phyloP scores from a whole-genome alignment of 305 asterid genomes.

The Solanum hybrid region DNA sequence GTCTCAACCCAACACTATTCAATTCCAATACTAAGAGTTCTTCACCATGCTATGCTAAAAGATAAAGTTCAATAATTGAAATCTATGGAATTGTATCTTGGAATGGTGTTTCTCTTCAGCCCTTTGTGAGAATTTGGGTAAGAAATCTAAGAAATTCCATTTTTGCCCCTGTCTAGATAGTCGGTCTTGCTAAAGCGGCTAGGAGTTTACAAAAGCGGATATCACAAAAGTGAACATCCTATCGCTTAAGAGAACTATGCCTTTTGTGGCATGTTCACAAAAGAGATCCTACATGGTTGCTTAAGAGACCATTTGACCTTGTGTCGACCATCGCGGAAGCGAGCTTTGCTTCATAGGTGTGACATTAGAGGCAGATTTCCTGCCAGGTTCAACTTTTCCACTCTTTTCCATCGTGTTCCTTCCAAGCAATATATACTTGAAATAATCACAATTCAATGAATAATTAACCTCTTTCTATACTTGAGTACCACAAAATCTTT shows the following conservation, averaged over 20 bases:
- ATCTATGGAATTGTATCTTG: background rate
- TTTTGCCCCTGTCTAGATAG: background rate
- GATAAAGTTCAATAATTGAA: background rate
- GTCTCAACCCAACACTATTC: background rate
- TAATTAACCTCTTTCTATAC: background rate
- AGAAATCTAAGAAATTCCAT: background rate
- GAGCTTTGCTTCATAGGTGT: background rate
- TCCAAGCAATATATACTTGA: background rate
- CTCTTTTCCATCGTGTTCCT: background rate
- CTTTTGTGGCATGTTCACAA: background rate
- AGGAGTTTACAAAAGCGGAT: background rate
- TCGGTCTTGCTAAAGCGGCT: background rate
- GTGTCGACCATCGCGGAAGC: background rate
- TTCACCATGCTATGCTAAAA: background rate
- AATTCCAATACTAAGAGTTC: background rate
- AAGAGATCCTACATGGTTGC: background rate
- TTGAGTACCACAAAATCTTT: background rate
- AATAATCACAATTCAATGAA: background rate
- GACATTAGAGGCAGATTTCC: background rate
- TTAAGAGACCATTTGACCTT: background rate
- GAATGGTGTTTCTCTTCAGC: background rate
- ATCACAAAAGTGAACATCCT: background rate
- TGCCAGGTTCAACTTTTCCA: background rate
- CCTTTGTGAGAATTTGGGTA: background rate
- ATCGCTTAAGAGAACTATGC: background rate